Evolutionary conservation across 345 rosid genomes (phyloP).

Genomic region (Iberis pinnata): DNA sequence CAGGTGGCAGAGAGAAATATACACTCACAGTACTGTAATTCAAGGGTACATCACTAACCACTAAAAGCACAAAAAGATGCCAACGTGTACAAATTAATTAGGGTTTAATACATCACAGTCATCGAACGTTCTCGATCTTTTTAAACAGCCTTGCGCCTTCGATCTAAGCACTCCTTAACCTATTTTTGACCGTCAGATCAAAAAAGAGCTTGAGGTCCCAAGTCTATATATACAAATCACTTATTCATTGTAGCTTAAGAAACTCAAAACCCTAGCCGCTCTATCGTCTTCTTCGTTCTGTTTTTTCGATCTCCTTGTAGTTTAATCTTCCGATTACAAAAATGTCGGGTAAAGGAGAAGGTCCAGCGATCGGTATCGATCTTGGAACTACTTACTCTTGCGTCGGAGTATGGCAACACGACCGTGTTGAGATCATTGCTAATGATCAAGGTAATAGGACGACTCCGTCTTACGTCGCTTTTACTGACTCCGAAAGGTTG

Average conservation of each 20-base stretch:
- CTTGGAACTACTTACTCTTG: constrained; percentile 35
- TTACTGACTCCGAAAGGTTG: constrained; percentile 35
- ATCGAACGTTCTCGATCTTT: constrained; percentile 18
- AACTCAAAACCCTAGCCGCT: background rate
- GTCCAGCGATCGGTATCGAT: constrained; percentile 33
- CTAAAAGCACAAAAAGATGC: background rate
- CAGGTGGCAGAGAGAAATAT: constrained; percentile 8
- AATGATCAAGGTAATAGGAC: constrained; percentile 35
- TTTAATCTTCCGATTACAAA: background rate
- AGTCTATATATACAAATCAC: constrained; percentile 1
- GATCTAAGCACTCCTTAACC: constrained; percentile 12
- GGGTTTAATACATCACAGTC: background rate
- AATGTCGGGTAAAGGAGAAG: constrained; percentile 23
- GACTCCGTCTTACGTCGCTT: constrained; percentile 34
- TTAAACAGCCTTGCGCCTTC: constrained; percentile 26
- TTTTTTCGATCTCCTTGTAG: background rate
- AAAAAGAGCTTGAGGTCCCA: background rate
- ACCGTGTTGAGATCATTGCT: constrained; percentile 35
- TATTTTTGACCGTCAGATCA: constrained; percentile 31
- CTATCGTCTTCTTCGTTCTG: background rate
- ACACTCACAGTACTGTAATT: background rate
- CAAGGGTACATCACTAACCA: constrained; percentile 12
- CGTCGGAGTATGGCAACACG: constrained; percentile 36
- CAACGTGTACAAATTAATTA: no score
- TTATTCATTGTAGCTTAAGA: background rate